Percentiles rank a stretch among this genome's conserved stretches.
phyloP scores from a whole-genome alignment of 805 yeast species.

The Wickerhamiella sorbophila region DNA sequence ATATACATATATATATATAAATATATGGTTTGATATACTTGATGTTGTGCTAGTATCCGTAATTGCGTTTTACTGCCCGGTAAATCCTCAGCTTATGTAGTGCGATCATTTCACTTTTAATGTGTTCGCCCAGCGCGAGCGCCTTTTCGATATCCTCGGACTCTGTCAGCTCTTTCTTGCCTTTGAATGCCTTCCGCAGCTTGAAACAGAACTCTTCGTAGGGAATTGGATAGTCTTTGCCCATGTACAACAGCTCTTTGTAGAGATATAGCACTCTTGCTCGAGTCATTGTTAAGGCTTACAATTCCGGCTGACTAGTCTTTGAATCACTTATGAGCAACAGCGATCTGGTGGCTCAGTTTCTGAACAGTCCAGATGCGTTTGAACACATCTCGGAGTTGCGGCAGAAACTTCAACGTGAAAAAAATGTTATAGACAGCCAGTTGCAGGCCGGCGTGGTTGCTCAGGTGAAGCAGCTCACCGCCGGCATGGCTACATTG shows the following conservation, averaged over 20 bases:
- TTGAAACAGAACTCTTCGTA: constrained; percentile 20
- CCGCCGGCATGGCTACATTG: constrained; percentile 27
- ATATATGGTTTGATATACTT: not conserved
- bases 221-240: constrained; percentile 27
- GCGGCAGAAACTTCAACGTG: constrained; percentile 30
- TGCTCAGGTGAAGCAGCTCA: constrained; percentile 43
- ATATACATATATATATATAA: not conserved
- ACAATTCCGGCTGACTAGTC: not conserved
- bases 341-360: constrained; percentile 14
- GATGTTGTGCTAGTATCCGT: constrained; percentile 8
- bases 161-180: constrained; percentile 16
- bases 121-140: constrained; percentile 25
- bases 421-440: constrained; percentile 59
- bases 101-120: constrained; percentile 27
- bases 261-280: constrained; percentile 22
- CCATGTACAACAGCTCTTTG: constrained; percentile 28
- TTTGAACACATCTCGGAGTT: constrained; percentile 24
- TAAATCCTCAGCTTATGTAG: constrained; percentile 25
- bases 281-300: constrained; percentile 1
- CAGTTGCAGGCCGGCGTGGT: constrained; percentile 61
- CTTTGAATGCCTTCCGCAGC: constrained; percentile 23
- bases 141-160: constrained; percentile 21
- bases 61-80: constrained; percentile 25
- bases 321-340: not conserved
- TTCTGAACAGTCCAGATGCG: constrained; percentile 17